Evolutionary conservation across 169 alveolate genomes (phyloP), one percentile per base, ranked within the genome.

Genomic region (Eimeria acervulina): DNA sequence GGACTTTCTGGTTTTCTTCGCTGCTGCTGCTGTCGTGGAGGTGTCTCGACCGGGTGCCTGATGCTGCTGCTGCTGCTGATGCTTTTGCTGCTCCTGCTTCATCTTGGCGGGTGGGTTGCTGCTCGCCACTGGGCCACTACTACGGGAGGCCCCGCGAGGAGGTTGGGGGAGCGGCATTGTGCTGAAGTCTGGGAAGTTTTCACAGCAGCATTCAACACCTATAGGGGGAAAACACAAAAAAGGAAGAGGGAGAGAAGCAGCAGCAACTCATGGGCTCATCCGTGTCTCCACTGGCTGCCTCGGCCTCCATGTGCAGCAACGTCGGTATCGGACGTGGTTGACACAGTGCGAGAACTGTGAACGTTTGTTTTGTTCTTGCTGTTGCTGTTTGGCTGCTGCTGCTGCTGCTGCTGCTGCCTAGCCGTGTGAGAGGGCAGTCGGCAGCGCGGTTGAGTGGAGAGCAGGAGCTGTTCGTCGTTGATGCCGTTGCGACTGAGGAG

Each of bases 21-120:
- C 44, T 28, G 81, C 44, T 70, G 81, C 12, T 31, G 47, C 36
- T 23, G 33, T 66, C 13, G 33, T 51, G 28, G 76, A 28, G 15
- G 33, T 28, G n/a, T n/a, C n/a, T n/a, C n/a, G n/a, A n/a, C n/a
- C n/a, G n/a, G n/a, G n/a, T n/a, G n/a, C n/a, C n/a, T 7, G 74
- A 21, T 17, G 74, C 74, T 63, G 74, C 74, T 63, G 74, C 74
- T 61, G n/a, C 36, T n/a, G 74, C 31, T 61, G 74, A 21, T 63
- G 74, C 47, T 31, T 28, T 21, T 70, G 81, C 81, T 70, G 81
- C 81, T n/a, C 15, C 81, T 70, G 81, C 81, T 70, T 28, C 81
- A 31, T 28, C 44, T 31, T 28, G 44, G 81, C 21, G 13, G 10
- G 47, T 12, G 44, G 47, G 38, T 23, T 70, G 81, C 81, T 70